Base-by-base conservation (phyloP, 169 alveolate species). In the Perkinsus chesapeaki region DNA sequence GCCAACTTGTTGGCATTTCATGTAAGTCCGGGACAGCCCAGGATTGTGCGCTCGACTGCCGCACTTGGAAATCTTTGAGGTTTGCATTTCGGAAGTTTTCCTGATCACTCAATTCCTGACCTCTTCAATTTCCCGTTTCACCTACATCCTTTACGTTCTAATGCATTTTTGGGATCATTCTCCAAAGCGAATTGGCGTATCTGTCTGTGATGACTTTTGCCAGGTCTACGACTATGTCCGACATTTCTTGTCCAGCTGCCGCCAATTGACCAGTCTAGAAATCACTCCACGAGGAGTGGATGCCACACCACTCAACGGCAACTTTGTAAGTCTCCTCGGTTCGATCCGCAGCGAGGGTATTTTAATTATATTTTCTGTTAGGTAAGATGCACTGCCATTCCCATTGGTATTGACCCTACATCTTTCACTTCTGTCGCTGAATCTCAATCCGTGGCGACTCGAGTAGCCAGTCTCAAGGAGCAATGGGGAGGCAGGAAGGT, bases 251-350 rank as follows among this genome's bases (percentile, higher is more conserved):
- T 60, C 82, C 82, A 60, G 82, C 82, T 60, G 82, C 27, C 37
- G 12, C 7, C 82, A 60, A 23, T 16, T 60, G 27, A 60, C 82
- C 82, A 60, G 37, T 16, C 27, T 60, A 23, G 82, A 60, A 34
- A 60, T 60, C 82, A 60, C 82, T 60, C 82, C 82, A 1, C 91
- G 31, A 73, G 94, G 94, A 10, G 93, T 95, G 12, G 95, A 93
- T 39, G 95, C 96, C 19, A 92, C 95, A 20, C 92, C 96, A n/a
- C 92, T 93, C 12, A 94, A 94, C 37, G 96, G 96, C 37, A 93
- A 73, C 91, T 92, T 94, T 37, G 95, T 91, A 60, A 34, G 82
- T 60, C 82, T n/a, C n/a, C 82, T 34, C 82, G 82, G 82, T 60
- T 60, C 82, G 82, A 60, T 20, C 27, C 82, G 37, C 31, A 23